Evolutionary conservation across 257 asterid species (phyloP), one percentile per base, ranked within the genome.

Genomic region (Petrea volubilis): DNA sequence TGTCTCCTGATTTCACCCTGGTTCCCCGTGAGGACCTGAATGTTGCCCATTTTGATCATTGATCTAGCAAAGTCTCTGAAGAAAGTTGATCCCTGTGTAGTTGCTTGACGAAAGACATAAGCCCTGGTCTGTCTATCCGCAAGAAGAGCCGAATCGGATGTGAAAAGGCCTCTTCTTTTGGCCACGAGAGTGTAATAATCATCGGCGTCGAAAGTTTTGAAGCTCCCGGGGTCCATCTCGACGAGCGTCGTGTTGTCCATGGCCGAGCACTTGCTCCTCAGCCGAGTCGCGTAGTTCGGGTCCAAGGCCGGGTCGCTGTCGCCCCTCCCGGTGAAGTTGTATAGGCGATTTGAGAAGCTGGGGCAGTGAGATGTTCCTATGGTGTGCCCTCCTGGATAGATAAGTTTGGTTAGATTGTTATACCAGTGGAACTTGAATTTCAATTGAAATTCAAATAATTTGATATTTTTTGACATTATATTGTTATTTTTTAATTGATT

Each of bases 141-240:
- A 12, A 86, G 86, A 66, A 88, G 89, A 7, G 85, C 82, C 0
- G 90, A 59, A 70, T 88, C 95, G 2, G 87, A 72, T 6, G 71
- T 64, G 25, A 88, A 80, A 0, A 88, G 58, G 0, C 88, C 92
- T 68, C 86, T 77, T 47, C 87, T 64, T 33, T 84, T 84, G 6
- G 77, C 73, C 0, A 88, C 85, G 0, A 68, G 63, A 0, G 60
- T 76, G 82, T 73, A 88, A 65, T 88, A 86, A 4, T 14, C 27
- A 4, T 14, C 27, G 4, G 41, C 24, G 49, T 85, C 96, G 38
- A 87, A 87, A 0, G 76, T 78, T 20, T 31, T 67, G 18, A 73
- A 75, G 78, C 87, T 89, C 0, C 91, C 93, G 0, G 95, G 92
- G 28, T 86, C 88, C 88, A 88, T 86, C 70, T 86, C 88, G 2